Evolutionary conservation across 495 filamentous ascomycete genomes (phyloP), one percentile per base, ranked within the genome.

Genomic region (Neurospora intermedia): DNA sequence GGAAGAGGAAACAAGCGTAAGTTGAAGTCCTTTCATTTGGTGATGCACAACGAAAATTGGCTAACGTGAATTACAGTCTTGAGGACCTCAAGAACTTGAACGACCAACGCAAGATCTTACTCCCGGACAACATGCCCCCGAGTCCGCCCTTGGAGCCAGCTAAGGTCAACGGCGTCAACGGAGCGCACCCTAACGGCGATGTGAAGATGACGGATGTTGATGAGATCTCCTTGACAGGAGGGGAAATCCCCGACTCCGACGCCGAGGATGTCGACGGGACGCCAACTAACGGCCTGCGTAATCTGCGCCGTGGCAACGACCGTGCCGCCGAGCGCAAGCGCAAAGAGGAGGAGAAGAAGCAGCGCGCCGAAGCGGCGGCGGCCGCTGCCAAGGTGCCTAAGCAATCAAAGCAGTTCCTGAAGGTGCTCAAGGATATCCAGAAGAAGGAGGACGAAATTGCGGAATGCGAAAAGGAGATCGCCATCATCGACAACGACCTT

Each of bases 311-410:
- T 73, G 92, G 89, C n/a, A 85, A 88, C 45, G 91, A 94, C 76
- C 87, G 93, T 70, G 91, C 88, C n/a, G 84, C 89, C 18, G 92
- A 97, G 77, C 87, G 93, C 42, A 92, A 94, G 74, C 88, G 91
- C 39, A 96, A 96, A 81, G 92, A 93, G 23, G 94, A 97, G 69
- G 88, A 89, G 72, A 91, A 95, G 77, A 90, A 90, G 48, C 92
- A 93, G 75, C 89, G 90, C 73, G 92, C 91, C 77, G 90, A 91
- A 69, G 93, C 92, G 76, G 88, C 90, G 31, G 92, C 94, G 71
- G 90, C 93, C 72, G 90, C 92, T 43, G 91, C 93, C 16, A 98
- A 97, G 81, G 82, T 89, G 23, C 89, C 93, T n/a, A 97, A 96
- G 81, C 89, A 92, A 73, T 90, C 90, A 6, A 91, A 89, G 76